Conservation (phyloP, 306 rosid species). For the Rosa lucieae region DNA sequence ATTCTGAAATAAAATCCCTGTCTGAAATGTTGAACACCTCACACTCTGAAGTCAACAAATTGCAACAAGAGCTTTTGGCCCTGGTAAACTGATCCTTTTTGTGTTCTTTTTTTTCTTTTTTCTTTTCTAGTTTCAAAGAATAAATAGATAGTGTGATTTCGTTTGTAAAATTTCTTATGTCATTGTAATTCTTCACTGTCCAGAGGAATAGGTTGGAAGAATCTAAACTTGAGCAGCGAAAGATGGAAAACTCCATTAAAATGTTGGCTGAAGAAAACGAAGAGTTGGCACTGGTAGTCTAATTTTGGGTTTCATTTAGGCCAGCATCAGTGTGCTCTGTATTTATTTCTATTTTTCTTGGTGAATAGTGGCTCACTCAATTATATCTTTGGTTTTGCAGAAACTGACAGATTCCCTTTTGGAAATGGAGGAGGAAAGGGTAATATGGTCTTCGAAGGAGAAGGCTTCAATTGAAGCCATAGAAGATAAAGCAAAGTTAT, state of each 20-base stretch:
- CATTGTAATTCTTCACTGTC: conserved; percentile 23
- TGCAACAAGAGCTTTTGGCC: conserved; percentile 60
- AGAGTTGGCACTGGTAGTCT: conserved; percentile 75
- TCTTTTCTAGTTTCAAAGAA: background rate
- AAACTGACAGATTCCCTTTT: conserved; percentile 85
- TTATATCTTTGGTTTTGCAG: conserved; percentile 47
- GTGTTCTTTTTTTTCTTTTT: conserved; percentile 20
- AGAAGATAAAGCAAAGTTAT: conserved; percentile 57
- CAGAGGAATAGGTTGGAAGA: conserved; percentile 70
- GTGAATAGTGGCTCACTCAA: conserved; percentile 22
- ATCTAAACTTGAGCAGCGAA: conserved; percentile 50
- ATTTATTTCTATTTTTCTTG: conserved; percentile 11
- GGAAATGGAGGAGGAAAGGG: conserved; percentile 91
- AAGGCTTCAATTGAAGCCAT: conserved; percentile 64
- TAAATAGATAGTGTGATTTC: conserved; percentile 16
- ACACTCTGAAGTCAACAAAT: conserved; percentile 44
- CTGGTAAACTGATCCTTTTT: conserved; percentile 52
- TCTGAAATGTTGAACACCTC: conserved; percentile 53
- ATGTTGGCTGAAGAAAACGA: conserved; percentile 72
- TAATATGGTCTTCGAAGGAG: conserved; percentile 79
- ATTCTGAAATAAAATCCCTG: conserved; percentile 59
- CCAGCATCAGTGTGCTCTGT: background rate
- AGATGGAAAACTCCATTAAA: conserved; percentile 54
- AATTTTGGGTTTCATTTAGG: conserved; percentile 13
- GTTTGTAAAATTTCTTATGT: conserved; percentile 5